A percentile compares a stretch with the other conserved stretches of the same genome.
Conservation (phyloP, 176 grass and related monocot species). For the Echinochloa phyllopogon region DNA sequence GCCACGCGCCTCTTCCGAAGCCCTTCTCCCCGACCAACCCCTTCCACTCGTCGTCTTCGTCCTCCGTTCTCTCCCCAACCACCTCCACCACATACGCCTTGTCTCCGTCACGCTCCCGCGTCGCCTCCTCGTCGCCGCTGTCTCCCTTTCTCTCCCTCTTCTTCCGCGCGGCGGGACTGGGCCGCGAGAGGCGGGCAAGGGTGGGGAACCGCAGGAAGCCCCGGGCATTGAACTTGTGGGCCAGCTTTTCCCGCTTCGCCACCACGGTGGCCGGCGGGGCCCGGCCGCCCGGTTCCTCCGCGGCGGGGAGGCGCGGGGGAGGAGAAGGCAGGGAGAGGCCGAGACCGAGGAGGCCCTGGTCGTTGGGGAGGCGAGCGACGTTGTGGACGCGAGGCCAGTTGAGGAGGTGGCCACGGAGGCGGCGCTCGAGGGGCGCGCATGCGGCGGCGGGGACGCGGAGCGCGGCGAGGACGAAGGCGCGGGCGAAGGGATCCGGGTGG, state of each 20-base stretch:
- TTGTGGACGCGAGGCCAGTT: slow-evolving; percentile 92
- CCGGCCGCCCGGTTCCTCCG: neutral
- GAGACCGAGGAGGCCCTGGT: slow-evolving; percentile 53
- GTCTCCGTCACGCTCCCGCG: slow-evolving; percentile 24
- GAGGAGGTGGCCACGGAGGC: slow-evolving; percentile 90
- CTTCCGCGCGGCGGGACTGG: slow-evolving; percentile 49
- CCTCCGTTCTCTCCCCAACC: slow-evolving; percentile 39
- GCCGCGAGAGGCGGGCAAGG: slow-evolving; percentile 81
- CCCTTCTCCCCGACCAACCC: slow-evolving; percentile 67
- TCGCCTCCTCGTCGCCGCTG: slow-evolving; percentile 22
- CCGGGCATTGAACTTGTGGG: slow-evolving; percentile 78
- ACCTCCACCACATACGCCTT: slow-evolving; percentile 57
- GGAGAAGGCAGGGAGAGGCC: slow-evolving; percentile 8
- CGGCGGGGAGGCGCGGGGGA: neutral
- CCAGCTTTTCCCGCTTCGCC: slow-evolving; percentile 66
- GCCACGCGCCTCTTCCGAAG: slow-evolving; percentile 53
- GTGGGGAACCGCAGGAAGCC: slow-evolving; percentile 77
- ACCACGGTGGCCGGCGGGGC: slow-evolving; percentile 35
- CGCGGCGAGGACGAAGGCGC: slow-evolving; percentile 74
- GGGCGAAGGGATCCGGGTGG: slow-evolving; percentile 41
- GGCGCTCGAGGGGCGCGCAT: slow-evolving; percentile 78
- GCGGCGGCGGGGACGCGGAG: slow-evolving; percentile 79
- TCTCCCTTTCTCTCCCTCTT: slow-evolving; percentile 46
- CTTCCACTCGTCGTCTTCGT: slow-evolving; percentile 59
- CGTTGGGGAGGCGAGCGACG: slow-evolving; percentile 59